Conservation (phyloP, 441 rosid genomes). For the Erodium moschatum region DNA sequence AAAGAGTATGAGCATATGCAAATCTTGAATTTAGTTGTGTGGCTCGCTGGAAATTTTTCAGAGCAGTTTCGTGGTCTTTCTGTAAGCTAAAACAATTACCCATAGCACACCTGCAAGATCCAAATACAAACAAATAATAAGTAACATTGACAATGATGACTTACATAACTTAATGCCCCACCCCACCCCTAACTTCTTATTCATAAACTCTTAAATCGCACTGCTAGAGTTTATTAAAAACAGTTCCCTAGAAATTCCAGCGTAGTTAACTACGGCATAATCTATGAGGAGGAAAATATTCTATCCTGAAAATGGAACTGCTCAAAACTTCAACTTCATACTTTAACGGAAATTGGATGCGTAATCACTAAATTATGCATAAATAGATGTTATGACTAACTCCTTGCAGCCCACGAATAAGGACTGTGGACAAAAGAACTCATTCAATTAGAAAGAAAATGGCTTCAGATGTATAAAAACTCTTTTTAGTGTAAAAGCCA, state of each 20-base stretch:
- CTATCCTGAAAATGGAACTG: background rate
- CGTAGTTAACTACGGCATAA: too few species aligned
- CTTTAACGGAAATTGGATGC: background rate
- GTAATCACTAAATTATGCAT: background rate
- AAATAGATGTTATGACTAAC: background rate
- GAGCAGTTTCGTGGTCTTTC: constrained; percentile 95
- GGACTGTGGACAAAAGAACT: background rate
- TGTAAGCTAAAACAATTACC: constrained; percentile 96
- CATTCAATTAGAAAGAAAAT: constrained; percentile 2
- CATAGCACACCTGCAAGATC: constrained; percentile 78
- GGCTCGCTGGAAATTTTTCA: constrained; percentile 86
- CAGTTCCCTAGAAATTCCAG: background rate
- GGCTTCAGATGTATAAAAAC: background rate
- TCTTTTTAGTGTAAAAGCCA: background rate
- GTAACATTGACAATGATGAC: too few species aligned
- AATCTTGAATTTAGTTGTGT: constrained; percentile 78
- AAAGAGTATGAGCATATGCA: constrained; percentile 90
- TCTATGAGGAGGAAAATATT: background rate
- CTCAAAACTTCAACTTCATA: background rate
- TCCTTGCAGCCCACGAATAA: background rate
- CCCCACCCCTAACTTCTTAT: too few species aligned
- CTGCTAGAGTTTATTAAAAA: background rate
- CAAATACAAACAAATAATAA: background rate
- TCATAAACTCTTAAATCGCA: background rate
- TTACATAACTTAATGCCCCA: background rate